Base-by-base conservation (phyloP, 2,329 filamentous ascomycete species). In the Fusarium acutatum region DNA sequence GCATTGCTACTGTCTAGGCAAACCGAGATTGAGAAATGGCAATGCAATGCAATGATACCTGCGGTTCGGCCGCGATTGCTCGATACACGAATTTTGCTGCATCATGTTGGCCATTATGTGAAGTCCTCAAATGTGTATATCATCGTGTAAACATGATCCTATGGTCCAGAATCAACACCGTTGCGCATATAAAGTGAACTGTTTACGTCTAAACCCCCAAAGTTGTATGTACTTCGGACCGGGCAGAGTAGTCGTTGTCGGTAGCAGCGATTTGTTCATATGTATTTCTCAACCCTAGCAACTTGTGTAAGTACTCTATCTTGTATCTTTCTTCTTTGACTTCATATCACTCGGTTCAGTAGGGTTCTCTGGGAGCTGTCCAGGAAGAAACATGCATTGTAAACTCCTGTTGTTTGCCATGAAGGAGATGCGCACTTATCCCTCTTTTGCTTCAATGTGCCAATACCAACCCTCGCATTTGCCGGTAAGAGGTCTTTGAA, bases 31-130 rank as follows among this genome's bases (percentile, higher is more conserved):
- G 71, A 73, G 63, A 74, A 75, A 75, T 69, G 64, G 69, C 71
- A 77, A 77, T 71, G 69, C 71, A 77, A 77, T 71, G 76, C 71
- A 77, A 77, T 73, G 75, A 78, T 75, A 75, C 62, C 65, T 63
- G 71, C 69, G 65, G 69, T 60, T 60, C 49, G 43, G 30, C 58
- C 75, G 71, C 74, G 64, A 75, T 67, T 63, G 61, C 60, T 73
- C 70, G 75, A 75, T 56, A 63, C 52, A 77, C 26, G 64, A 59
- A 34, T 37, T 40, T 49, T 54, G 11, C n/a, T 41, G 7, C n/a
- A 26, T 30, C 26, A 30, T 32, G 14, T 47, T 10, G 37, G 28
- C 22, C 12, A 37, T 35, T 35, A 53, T 38, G 40, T 40, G 41
- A 59, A 43, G n/a, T 35, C 24, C 13, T 18, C 32, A 35, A 30